These are phyloP conservation scores for Geotrichum macrosporum DNA, from an alignment of 1,139 yeast species.

Conservation along the genomic window DNA sequence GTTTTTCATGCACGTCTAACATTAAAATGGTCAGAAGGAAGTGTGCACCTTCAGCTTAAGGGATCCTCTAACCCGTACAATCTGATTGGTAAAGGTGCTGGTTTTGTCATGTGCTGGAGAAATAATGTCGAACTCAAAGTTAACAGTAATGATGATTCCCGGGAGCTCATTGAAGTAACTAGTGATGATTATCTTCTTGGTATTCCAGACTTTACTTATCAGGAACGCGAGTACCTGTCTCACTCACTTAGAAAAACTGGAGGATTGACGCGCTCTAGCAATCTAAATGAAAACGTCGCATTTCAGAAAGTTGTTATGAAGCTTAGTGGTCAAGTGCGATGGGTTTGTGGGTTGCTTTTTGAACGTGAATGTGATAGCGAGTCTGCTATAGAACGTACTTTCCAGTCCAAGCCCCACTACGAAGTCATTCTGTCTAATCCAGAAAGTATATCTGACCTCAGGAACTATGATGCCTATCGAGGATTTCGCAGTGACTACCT, in stretches of 20 bases:
- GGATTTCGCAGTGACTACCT: conserved; percentile 77
- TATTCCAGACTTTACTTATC: conserved; percentile 47
- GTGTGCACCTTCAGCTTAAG: conserved; percentile 51
- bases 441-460: conserved; percentile 45
- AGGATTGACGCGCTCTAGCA: conserved; percentile 26
- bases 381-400: conserved; percentile 42
- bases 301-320: conserved; percentile 51
- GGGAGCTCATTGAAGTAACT: conserved; percentile 56
- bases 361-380: conserved; percentile 39
- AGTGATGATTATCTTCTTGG: conserved; percentile 68
- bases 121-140: conserved; percentile 57
- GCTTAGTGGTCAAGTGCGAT: conserved; percentile 47
- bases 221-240: conserved; percentile 35
- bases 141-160: conserved; percentile 60
- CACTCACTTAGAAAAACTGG: conserved; percentile 25
- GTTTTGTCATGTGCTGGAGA: conserved; percentile 76
- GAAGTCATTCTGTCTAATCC: conserved; percentile 64
- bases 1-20: conserved; percentile 54
- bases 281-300: conserved; percentile 28
- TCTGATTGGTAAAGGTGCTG: conserved; percentile 64
- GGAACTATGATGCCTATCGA: conserved; percentile 64
- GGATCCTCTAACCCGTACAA: conserved; percentile 76
- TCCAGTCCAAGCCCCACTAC: conserved; percentile 64
- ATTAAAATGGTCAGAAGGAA: conserved; percentile 48
- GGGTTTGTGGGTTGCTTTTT: conserved; percentile 50